Evolutionary conservation across 306 rosid species (phyloP).

Genomic region (Malus orientalis): DNA sequence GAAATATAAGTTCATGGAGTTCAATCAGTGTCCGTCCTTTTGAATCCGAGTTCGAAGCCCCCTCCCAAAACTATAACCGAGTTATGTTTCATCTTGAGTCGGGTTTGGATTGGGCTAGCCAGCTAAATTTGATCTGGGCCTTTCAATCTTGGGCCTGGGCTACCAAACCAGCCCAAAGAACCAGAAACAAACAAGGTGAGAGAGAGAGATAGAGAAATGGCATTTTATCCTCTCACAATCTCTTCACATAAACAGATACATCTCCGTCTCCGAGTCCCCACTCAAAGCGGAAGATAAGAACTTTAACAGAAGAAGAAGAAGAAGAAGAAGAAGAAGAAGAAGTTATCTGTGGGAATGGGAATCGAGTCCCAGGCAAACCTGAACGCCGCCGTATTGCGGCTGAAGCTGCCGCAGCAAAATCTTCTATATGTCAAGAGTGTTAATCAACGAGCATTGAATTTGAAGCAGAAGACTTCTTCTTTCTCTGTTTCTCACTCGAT

Average conservation of each 20-base stretch:
- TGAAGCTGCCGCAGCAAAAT: neutral
- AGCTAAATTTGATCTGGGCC: neutral
- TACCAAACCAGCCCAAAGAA: neutral
- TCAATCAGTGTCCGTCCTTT: no score
- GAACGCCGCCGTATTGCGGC: constrained; percentile 9
- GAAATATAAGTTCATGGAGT: no score
- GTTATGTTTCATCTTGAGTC: neutral
- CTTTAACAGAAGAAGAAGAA: neutral
- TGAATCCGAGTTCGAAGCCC: no score
- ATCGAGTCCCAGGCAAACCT: constrained; percentile 31
- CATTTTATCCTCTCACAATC: neutral
- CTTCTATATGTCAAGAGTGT: neutral
- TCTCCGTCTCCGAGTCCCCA: neutral
- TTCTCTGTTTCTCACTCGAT: constrained; percentile 6
- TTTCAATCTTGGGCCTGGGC: neutral
- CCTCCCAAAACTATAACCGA: no score
- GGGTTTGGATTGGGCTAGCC: neutral
- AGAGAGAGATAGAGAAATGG: neutral
- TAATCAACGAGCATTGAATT: neutral
- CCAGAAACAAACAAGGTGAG: neutral
- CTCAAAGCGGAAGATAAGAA: neutral
- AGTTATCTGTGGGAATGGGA: constrained; percentile 30
- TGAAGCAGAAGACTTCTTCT: constrained; percentile 11
- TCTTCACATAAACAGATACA: neutral
- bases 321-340: neutral